Evolutionary conservation across 139 green algal genomes (phyloP), one percentile per base, ranked within the genome.

Genomic region (Closterium sp.): DNA sequence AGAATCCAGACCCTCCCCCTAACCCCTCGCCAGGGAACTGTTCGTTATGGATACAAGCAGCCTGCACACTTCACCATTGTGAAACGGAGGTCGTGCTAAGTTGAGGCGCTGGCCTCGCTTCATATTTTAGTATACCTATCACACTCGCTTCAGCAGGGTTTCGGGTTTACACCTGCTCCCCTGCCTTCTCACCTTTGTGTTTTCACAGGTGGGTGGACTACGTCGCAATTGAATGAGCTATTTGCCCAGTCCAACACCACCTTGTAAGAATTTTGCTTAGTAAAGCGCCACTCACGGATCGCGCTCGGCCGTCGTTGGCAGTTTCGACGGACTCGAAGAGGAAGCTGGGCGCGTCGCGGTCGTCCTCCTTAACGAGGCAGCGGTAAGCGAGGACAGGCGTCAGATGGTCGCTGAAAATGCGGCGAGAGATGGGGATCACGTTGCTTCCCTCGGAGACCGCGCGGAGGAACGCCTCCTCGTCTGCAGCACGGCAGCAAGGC

Each of bases 271-370:
- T 27, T 79, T 73, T 24, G 27, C 62, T 79, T 24, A 22, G 62
- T 79, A 24, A 79, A 79, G 62, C 62, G 62, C 62, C 62, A 79
- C 62, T 79, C 1, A 79, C 62, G 62, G 62, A 79, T 32, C 31
- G 31, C 1, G 73, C 34, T 1, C 85, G 28, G 85, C 85, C 85
- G 85, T 87, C 85, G 2, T 87, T 31, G 22, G 85, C 28, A 86
- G 97, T 97, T 9, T 98, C 96, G 9, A 99, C 98, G 17, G 95
- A 97, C 93, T 99, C 98, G 86, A 99, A 97, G 85, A 99, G 95
- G 95, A 99, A 99, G 94, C 94, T 97, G 45, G 98, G 97, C 30
- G 97, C 95, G 22, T 97, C 94, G 1, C 95, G 30, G 93, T 99
- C 97, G 90, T 97, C 96, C 88, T 97, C 96, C 85, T 90, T 91